These are phyloP conservation scores for Pseudogymnoascus sp. DNA, from an alignment of 2,329 filamentous ascomycete species.

Conservation along the genomic window DNA sequence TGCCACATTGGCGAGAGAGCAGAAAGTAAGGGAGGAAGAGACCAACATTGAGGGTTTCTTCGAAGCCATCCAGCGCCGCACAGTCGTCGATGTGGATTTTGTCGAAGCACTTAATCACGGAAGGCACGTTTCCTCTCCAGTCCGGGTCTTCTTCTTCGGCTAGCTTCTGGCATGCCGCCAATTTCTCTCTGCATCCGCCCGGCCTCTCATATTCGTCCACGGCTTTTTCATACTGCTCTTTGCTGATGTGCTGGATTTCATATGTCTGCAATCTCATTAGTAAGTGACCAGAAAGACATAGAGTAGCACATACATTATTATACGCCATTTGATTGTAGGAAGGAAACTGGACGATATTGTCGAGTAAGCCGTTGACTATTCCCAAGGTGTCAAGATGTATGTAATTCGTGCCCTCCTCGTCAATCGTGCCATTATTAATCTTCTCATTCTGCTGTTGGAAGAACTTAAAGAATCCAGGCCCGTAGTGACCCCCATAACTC, in stretches of 20 bases:
- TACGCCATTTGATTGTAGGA: slow-evolving; percentile 20
- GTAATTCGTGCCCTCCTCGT: slow-evolving; percentile 42
- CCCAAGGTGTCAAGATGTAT: slow-evolving; percentile 55
- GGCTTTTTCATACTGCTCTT: background rate
- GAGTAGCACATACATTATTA: slow-evolving; percentile 39
- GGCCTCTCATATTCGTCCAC: slow-evolving; percentile 37
- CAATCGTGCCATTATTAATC: slow-evolving; percentile 40
- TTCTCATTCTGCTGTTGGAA: slow-evolving; percentile 55
- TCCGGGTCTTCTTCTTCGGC: background rate
- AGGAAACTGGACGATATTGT: slow-evolving; percentile 47
- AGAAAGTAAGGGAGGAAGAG: slow-evolving; percentile 39
- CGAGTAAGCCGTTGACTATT: slow-evolving; percentile 62
- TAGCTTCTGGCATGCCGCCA: slow-evolving; percentile 36
- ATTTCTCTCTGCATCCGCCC: slow-evolving; percentile 43
- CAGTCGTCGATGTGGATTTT: slow-evolving; percentile 43
- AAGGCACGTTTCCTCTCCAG: slow-evolving; percentile 7
- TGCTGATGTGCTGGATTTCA: background rate
- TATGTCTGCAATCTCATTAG: background rate
- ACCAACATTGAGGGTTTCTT: background rate
- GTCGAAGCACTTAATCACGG: slow-evolving; percentile 47
- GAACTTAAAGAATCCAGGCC: slow-evolving; percentile 49
- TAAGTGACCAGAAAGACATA: background rate
- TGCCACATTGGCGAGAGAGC: slow-evolving; percentile 45
- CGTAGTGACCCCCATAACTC: slow-evolving; percentile 62
- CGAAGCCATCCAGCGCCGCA: background rate